Base-by-base conservation (phyloP, 768 basidiomycete species). In the Serendipita sp. region DNA sequence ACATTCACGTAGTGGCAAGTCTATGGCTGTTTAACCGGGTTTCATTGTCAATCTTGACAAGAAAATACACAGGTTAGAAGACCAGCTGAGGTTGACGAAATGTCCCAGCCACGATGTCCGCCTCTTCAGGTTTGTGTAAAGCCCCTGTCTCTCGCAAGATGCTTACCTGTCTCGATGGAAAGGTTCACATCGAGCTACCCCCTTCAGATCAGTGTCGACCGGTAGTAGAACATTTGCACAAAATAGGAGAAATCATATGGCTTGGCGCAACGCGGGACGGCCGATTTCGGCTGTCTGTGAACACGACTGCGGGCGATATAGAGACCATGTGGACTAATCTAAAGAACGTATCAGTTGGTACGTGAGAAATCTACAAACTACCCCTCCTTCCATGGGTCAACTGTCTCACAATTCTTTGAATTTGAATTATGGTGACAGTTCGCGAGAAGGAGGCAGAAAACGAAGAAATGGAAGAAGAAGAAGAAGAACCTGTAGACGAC, bases 161-260 rank as follows among this genome's bases (percentile, higher is more conserved):
- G 13, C 13, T 13, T 60, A 10, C 5, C 48, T 18, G n/a, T 51
- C 30, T 18, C n/a, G n/a, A 51, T 60, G 23, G 38, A 41, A 4
- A 60, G 56, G 35, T 28, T n/a, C 56, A 60, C 56, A 60, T 60
- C 16, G 56, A 60, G 35, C 2, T 60, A 1, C 56, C 56, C n/a
- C 35, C 56, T 3, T 11, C 34, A 10, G 56, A 60, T 1, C 56
- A 60, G n/a, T 60, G 56, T 60, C 11, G 56, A 28, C 56, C 56
- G 4, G 56, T 60, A 4, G 56, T 60, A 8, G 56, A 60, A 32
- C 56, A 60, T n/a, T 36, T 60, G 10, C 34, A n/a, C 3, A 11
- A n/a, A 23, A 60, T 60, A 32, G 35, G 56, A 23, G 56, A 60
- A 8, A 60, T 60, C 35, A 60, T 60, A 11, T 60, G 56, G 56